Evolutionary conservation across 148 eudicot genomes (phyloP).

Genomic region (Simmondsia chinensis): DNA sequence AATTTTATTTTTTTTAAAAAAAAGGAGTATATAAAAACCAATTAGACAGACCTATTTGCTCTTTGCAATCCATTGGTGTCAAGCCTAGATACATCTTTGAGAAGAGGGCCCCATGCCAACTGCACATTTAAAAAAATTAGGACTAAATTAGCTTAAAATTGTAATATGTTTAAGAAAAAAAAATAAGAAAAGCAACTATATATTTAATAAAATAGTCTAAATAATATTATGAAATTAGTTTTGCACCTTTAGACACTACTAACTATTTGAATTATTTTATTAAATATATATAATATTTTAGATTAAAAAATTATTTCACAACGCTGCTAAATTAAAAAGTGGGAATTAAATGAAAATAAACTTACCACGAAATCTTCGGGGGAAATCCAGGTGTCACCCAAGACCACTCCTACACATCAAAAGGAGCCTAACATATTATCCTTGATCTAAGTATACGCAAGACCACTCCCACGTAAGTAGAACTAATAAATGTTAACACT

Average conservation of each 20-base stretch:
- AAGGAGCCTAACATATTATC: neutral
- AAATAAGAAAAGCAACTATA: no score
- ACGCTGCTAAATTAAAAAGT: no score
- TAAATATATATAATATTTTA: no score
- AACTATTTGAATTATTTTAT: no score
- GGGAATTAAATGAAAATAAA: neutral
- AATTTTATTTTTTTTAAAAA: no score
- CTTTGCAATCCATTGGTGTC: slow-evolving; percentile 43
- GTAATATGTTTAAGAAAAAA: no score
- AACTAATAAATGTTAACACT: no score
- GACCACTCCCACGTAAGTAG: neutral
- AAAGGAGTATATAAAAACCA: no score
- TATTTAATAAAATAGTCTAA: no score
- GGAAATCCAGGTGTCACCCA: slow-evolving; percentile 91
- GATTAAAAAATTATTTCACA: no score
- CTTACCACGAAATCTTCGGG: slow-evolving; percentile 86
- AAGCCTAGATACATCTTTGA: slow-evolving; percentile 73
- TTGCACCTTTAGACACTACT: no score
- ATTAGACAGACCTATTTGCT: slow-evolving; percentile 46
- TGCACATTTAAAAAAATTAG: slow-evolving; percentile 9
- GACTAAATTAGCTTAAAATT: neutral
- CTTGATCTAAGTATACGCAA: neutral
- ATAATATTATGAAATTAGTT: no score
- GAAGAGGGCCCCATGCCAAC: slow-evolving; percentile 90
- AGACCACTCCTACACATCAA: slow-evolving; percentile 49